Percentiles rank a stretch among this genome's conserved stretches.
Evolutionary conservation across 2,329 filamentous ascomycete species (phyloP).

Genomic region (Penicillium aurantiogriseum): DNA sequence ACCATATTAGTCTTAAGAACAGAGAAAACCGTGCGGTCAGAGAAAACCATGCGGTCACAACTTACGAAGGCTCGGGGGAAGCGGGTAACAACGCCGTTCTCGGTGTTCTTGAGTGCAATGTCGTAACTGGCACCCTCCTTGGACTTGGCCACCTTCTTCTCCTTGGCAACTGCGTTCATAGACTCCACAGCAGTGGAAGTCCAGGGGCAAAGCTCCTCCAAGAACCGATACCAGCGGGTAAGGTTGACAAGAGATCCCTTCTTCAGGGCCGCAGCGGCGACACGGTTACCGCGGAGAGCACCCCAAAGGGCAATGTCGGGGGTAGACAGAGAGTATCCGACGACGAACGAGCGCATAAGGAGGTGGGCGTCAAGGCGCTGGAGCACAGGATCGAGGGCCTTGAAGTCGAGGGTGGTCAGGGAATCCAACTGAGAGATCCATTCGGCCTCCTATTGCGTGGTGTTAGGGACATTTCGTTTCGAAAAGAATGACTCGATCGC

Average conservation of each 20-base stretch:
- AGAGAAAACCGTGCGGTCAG: background rate
- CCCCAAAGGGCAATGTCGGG: constrained; percentile 81
- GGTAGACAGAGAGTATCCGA: constrained; percentile 74
- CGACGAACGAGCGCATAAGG: constrained; percentile 79
- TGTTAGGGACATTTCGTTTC: background rate
- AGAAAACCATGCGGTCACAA: constrained; percentile 15
- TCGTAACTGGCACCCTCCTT: constrained; percentile 86
- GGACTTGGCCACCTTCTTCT: constrained; percentile 66
- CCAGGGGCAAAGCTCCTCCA: constrained; percentile 79
- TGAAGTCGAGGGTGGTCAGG: constrained; percentile 68
- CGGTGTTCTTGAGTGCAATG: constrained; percentile 78
- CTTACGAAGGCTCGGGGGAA: constrained; percentile 91
- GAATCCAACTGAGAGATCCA: constrained; percentile 56
- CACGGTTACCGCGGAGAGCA: constrained; percentile 77
- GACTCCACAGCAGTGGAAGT: constrained; percentile 68
- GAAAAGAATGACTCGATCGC: background rate
- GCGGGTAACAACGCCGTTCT: constrained; percentile 84
- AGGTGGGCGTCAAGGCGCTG: constrained; percentile 82
- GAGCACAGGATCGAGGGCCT: constrained; percentile 72
- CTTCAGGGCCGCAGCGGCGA: constrained; percentile 77
- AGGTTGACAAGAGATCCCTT: constrained; percentile 75
- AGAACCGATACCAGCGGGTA: constrained; percentile 80
- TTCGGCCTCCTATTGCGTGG: constrained; percentile 44
- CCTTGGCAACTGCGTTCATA: constrained; percentile 65
- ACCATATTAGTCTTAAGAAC: background rate